A percentile compares a stretch with the other conserved stretches of the same genome.
These are phyloP conservation scores for Rhytidhysteron rufulum DNA, from an alignment of 2,329 filamentous ascomycete genomes.

Conservation along the genomic window DNA sequence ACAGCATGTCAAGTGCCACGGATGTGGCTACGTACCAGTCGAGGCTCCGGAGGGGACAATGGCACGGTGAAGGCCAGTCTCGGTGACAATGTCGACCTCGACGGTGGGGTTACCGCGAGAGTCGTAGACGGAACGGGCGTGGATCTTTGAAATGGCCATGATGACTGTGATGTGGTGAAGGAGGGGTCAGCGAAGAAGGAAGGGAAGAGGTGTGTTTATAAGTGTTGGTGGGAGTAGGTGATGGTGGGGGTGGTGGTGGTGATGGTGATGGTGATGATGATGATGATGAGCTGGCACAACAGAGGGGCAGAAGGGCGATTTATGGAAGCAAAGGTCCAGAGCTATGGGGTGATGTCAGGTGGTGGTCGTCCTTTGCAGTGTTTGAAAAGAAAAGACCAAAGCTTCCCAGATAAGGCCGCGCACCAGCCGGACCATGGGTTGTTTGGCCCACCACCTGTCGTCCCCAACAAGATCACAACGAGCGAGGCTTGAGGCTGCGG, in stretches of 20 bases:
- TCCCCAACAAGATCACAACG: too few relatives aligned
- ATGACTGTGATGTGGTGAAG: slow-evolving; percentile 39
- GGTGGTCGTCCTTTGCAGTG: slow-evolving; percentile 10
- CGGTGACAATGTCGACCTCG: slow-evolving; percentile 94
- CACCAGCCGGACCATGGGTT: slow-evolving; percentile 8
- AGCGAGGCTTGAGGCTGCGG: too few relatives aligned
- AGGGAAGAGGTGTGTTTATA: slow-evolving; percentile 18
- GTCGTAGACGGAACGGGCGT: slow-evolving; percentile 83
- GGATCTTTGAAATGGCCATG: slow-evolving; percentile 67
- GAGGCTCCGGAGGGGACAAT: slow-evolving; percentile 97
- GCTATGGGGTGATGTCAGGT: slow-evolving; percentile 14
- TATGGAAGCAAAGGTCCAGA: slow-evolving; percentile 12
- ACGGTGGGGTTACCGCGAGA: slow-evolving; percentile 98
- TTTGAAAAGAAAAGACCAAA: slow-evolving; percentile 26
- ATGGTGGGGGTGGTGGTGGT: too few relatives aligned
- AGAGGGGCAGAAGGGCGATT: slow-evolving; percentile 18
- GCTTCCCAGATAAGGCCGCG: slow-evolving; percentile 18
- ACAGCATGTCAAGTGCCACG: not conserved
- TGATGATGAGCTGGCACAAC: too few relatives aligned
- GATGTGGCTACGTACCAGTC: slow-evolving; percentile 60
- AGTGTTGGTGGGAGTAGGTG: slow-evolving; percentile 11
- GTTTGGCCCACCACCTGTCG: too few relatives aligned
- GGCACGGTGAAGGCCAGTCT: slow-evolving; percentile 93
- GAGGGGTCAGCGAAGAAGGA: slow-evolving; percentile 12
- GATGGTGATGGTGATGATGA: too few relatives aligned